Base-by-base conservation (phyloP, 2,329 filamentous ascomycete species). In the Chrysosporium keratinophilum region DNA sequence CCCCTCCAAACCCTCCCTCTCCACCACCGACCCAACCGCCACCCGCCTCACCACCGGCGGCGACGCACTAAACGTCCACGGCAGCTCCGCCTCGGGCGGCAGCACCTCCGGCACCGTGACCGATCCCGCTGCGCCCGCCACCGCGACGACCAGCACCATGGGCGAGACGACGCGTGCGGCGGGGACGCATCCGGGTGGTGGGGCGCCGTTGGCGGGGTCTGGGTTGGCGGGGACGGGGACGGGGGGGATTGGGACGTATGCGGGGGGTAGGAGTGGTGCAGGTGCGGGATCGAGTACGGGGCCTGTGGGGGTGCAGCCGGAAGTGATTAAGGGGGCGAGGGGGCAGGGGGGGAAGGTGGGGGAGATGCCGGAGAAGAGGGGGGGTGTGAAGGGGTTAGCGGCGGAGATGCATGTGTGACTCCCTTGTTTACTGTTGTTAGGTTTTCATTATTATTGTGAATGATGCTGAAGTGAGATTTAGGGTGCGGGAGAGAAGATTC, bases 401-500 rank as follows among this genome's bases (percentile, higher is more conserved):
- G 52, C 52, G 14, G 41, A 31, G 41, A 34, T 50, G 35, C 45
- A 54, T 39, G 52, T 54, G 50, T 48, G 34, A 15, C 10, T 39
- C 31, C 45, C 4, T 20, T 11, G 11, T 31, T 35, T 50, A 5
- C 45, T 34, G 19, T 47, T 35, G 5, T 5, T 37, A 37, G 28
- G 15, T 15, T 9, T n/a, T 34, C 7, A 14, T 45, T 35, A n/a
- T 2, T 35, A n/a, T 10, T 20, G 39, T 20, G n/a, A 14, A 1
- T 35, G n/a, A 7, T 35, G 12, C 28, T 35, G 45, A 49, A 9
- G 7, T 31, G 17, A 23, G 12, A 35, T 37, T 44, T 44, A 54
- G 52, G 52, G 52, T 4, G 40, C 45, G 1, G 52, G 52, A n/a
- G 52, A 54, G 40, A 5, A 34, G 40, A 23, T 50, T 20, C 52